Evolutionary conservation across 192 early-diverging fungal species (phyloP).

Genomic region (Coemansia javaensis): DNA sequence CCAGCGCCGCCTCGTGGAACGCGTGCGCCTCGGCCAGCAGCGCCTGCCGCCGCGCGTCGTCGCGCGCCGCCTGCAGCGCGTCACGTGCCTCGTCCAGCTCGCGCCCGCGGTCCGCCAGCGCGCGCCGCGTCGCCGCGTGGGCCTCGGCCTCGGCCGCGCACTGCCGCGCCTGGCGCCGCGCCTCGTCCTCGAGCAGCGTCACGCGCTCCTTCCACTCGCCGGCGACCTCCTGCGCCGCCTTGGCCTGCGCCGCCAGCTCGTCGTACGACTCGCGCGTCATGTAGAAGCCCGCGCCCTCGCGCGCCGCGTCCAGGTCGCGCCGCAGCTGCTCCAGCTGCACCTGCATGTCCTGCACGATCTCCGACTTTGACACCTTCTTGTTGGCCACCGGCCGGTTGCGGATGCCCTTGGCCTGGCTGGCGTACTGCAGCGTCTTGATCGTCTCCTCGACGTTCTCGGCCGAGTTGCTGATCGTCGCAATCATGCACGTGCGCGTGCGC

Average conservation of each 20-base stretch:
- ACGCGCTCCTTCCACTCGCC: constrained; percentile 40
- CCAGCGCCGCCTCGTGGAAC: constrained; percentile 42
- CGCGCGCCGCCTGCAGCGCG: constrained; percentile 22
- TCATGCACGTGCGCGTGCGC: constrained; percentile 89
- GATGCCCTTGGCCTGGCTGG: constrained; percentile 71
- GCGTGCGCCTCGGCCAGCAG: constrained; percentile 51
- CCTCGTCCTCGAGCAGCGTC: constrained; percentile 20
- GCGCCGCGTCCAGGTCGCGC: constrained; percentile 70
- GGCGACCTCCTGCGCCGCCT: constrained; percentile 6
- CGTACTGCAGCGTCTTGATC: constrained; percentile 72
- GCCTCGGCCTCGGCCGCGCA: constrained; percentile 1
- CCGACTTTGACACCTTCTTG: constrained; percentile 75
- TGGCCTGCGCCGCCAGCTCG: constrained; percentile 24
- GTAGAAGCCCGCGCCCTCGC: constrained; percentile 82
- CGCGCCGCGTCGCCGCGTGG: constrained; percentile 21
- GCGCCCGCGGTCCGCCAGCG: constrained; percentile 30
- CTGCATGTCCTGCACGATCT: constrained; percentile 75
- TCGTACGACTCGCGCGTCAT: constrained; percentile 62
- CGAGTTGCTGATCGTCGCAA: constrained; percentile 87
- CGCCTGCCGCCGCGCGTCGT: constrained; percentile 21
- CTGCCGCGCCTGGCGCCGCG: constrained; percentile 4
- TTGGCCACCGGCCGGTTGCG: constrained; percentile 73
- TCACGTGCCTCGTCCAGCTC: constrained; percentile 20
- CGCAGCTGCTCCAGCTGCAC: constrained; percentile 74
- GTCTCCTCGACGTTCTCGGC: constrained; percentile 64